Conservation (phyloP, 2,329 filamentous ascomycete genomes). For the Nothophoma quercina region DNA sequence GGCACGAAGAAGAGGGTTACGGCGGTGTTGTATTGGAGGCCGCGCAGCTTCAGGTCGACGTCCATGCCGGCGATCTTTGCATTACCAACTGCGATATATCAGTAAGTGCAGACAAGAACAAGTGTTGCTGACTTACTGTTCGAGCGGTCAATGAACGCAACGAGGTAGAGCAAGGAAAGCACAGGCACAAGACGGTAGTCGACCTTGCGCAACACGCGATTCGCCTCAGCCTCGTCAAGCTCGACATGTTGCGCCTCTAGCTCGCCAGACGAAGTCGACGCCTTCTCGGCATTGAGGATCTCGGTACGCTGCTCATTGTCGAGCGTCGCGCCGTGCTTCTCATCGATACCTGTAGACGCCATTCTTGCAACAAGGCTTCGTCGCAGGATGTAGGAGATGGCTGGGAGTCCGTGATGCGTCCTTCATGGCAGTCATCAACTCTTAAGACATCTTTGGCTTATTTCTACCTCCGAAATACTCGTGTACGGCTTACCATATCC, state of each 20-base stretch:
- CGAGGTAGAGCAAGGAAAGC: slow-evolving; percentile 44
- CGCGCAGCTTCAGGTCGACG: slow-evolving; percentile 47
- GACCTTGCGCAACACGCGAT: slow-evolving; percentile 44
- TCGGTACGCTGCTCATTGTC: slow-evolving; percentile 29
- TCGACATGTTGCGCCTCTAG: slow-evolving; percentile 36
- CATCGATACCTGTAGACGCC: slow-evolving; percentile 17
- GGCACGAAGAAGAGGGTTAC: slow-evolving; percentile 52
- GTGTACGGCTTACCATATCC: slow-evolving; percentile 16
- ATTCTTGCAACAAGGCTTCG: slow-evolving; percentile 21
- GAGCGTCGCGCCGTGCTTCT: slow-evolving; percentile 21
- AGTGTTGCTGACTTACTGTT: slow-evolving; percentile 30
- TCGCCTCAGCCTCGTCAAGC: slow-evolving; percentile 37
- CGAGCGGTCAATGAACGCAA: slow-evolving; percentile 44
- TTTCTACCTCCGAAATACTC: slow-evolving; percentile 20
- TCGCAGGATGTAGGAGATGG: background rate
- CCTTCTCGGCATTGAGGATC: slow-evolving; percentile 35
- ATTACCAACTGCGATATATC: slow-evolving; percentile 44
- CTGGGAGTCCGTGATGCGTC: background rate
- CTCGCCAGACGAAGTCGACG: slow-evolving; percentile 31
- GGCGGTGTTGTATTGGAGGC: slow-evolving; percentile 51
- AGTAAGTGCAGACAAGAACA: background rate
- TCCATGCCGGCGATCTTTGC: slow-evolving; percentile 53
- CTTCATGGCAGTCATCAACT: slow-evolving; percentile 7
- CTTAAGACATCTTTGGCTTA: slow-evolving; percentile 25
- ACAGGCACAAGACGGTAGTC: slow-evolving; percentile 43